Evolutionary conservation across 768 basidiomycete genomes (phyloP).

Genomic region (Hygrophorus pudorinus): DNA sequence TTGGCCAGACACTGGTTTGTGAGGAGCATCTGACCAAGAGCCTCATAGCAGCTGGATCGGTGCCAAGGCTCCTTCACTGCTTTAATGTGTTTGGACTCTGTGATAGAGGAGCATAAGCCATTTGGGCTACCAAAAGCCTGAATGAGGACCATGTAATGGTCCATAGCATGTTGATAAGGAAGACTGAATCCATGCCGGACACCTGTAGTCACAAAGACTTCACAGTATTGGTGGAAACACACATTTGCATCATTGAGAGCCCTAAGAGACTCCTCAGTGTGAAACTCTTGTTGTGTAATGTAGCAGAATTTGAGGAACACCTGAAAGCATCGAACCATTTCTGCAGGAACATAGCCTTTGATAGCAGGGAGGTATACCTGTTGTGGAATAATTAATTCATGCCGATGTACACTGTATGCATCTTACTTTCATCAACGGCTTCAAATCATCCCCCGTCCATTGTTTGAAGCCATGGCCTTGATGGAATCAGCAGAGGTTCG

Average conservation of each 20-base stretch:
- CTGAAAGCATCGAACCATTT: constrained; percentile 8
- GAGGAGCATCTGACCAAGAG: constrained; percentile 14
- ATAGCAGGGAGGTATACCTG: constrained; percentile 16
- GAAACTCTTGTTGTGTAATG: constrained; percentile 9
- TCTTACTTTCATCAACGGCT: constrained; percentile 7
- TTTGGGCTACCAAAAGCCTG: constrained; percentile 12
- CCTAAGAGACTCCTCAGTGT: constrained; percentile 3
- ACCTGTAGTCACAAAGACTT: constrained; percentile 9
- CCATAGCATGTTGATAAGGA: constrained; percentile 13
- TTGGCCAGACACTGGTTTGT: constrained; percentile 16
- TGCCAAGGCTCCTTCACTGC: constrained; percentile 17
- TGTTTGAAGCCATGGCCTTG: constrained; percentile 8
- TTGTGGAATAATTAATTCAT: not conserved
- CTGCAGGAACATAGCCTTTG: constrained; percentile 9
- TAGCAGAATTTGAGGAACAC: constrained; percentile 18
- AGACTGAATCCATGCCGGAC: constrained; percentile 11
- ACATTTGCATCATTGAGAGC: constrained; percentile 3
- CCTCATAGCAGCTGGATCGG: constrained; percentile 12
- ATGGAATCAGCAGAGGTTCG: constrained; percentile 4
- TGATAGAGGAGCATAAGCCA: constrained; percentile 15
- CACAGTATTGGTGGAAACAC: constrained; percentile 8
- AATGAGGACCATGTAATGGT: constrained; percentile 11
- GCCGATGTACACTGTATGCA: not conserved
- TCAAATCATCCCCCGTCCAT: constrained; percentile 9
- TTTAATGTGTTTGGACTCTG: constrained; percentile 16